Percentiles rank a stretch among this genome's conserved stretches.
These are phyloP conservation scores for Cylindrodendrum hubeiense DNA, from an alignment of 2,329 filamentous ascomycete species.

Conservation along the genomic window DNA sequence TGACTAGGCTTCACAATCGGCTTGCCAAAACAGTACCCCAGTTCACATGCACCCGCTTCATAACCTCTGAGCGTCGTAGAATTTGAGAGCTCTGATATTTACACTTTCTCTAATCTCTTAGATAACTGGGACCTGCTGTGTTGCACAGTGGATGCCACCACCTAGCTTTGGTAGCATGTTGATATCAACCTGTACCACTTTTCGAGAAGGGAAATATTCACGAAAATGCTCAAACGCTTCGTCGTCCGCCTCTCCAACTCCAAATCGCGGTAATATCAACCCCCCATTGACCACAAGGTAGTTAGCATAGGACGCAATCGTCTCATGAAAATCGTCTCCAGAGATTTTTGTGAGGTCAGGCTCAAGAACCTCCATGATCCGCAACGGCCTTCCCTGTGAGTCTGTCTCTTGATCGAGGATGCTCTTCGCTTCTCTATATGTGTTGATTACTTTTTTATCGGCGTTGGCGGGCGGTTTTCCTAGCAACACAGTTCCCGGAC, in stretches of 20 bases:
- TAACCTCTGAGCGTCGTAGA: no score
- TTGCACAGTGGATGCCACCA: slow-evolving; percentile 26
- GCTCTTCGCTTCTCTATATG: slow-evolving; percentile 41
- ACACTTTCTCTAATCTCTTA: neutral
- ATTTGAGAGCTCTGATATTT: no score
- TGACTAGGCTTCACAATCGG: no score
- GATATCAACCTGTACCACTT: slow-evolving; percentile 29
- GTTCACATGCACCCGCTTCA: no score
- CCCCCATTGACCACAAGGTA: slow-evolving; percentile 46
- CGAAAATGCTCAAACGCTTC: slow-evolving; percentile 34
- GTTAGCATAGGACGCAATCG: slow-evolving; percentile 39
- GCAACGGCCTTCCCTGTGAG: slow-evolving; percentile 34
- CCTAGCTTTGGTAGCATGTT: slow-evolving; percentile 11
- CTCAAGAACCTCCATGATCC: slow-evolving; percentile 42
- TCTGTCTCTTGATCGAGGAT: slow-evolving; percentile 34
- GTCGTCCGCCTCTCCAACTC: slow-evolving; percentile 37
- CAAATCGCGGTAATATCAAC: slow-evolving; percentile 45
- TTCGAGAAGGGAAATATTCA: slow-evolving; percentile 24
- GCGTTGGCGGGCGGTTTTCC: slow-evolving; percentile 33
- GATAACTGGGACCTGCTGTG: slow-evolving; percentile 17
- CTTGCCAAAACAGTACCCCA: no score
- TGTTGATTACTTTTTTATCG: slow-evolving; percentile 13
- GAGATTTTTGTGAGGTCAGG: slow-evolving; percentile 28
- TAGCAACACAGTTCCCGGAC: slow-evolving; percentile 38
- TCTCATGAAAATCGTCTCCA: neutral